phyloP scores from a whole-genome alignment of 768 basidiomycete genomes.

The Mycena haematopus region DNA sequence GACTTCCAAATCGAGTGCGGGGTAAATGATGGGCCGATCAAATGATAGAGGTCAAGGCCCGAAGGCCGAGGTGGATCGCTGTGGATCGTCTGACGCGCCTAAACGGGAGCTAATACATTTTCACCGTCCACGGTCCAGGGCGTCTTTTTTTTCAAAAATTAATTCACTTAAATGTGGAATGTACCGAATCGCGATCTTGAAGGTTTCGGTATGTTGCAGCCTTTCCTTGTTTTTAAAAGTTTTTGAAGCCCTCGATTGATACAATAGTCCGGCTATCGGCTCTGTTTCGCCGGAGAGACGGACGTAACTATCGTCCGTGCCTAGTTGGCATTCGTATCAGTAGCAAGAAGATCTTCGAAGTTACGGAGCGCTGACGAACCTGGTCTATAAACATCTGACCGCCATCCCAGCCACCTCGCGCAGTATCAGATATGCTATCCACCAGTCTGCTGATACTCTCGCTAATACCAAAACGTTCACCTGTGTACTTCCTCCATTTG shows the following conservation, averaged over 20 bases:
- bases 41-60: not conserved
- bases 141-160: no score
- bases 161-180: no score
- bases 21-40: conserved; percentile 16
- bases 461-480: conserved; percentile 63
- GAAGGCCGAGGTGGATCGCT: not conserved
- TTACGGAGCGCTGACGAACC: conserved; percentile 25
- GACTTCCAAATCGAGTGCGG: conserved; percentile 17
- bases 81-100: not conserved
- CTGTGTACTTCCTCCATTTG: conserved; percentile 76
- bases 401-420: conserved; percentile 85
- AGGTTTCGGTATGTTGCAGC: no score
- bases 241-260: not conserved
- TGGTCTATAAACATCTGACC: conserved; percentile 45
- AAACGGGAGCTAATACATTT: not conserved
- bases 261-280: conserved; percentile 11
- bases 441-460: conserved; percentile 62
- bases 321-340: conserved; percentile 27
- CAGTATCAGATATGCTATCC: conserved; percentile 66
- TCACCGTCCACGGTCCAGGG: not conserved
- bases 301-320: conserved; percentile 6
- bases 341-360: conserved; percentile 29
- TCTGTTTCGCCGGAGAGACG: conserved; percentile 7
- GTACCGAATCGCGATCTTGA: no score
- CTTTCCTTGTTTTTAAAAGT: no score